Evolutionary conservation across 257 asterid genomes (phyloP), one percentile per base, ranked within the genome.

Genomic region (Nicotiana noctiflora): DNA sequence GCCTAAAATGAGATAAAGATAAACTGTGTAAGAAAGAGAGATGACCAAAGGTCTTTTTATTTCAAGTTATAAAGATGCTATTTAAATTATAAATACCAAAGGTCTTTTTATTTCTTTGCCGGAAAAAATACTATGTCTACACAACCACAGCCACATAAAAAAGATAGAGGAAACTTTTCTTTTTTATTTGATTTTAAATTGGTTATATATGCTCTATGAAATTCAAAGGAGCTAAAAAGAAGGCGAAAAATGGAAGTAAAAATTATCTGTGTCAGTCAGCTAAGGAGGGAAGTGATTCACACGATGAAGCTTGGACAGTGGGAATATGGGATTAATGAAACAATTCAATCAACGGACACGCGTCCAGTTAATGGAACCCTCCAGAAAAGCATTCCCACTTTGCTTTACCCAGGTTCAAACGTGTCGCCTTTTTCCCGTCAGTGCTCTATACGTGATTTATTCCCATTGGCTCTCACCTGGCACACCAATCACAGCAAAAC

Each of bases 311-410:
- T 23, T 6, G 40, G 78, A 21, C 2, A 8, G 60, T 72, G 40
- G 15, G 60, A 46, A 21, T 23, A 23, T 44, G 7, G 21, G n/a
- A 44, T n/a, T 21, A 72, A 1, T 13, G n/a, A 72, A 70, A 46
- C 14, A 21, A 70, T 72, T 3, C 18, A 72, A 72, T 46, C 4
- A 66, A 51, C 5, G n/a, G 84, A 70, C 87, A 86, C 89, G 86
- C 85, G 87, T 77, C 82, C 12, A 31, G 49, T 70, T 32, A 23
- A 15, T 80, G 68, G 84, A 63, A 76, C 78, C 78, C 65, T 79
- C 80, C 63, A 81, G 86, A 74, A 77, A 86, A 85, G 87, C 67
- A 77, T 79, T 55, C 84, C 90, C 90, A 84, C 88, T 77, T 40
- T 82, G 77, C 59, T 81, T 61, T 66, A 80, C 76, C 85, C 59